A percentile compares a stretch with the other conserved stretches of the same genome.
Conservation (phyloP, 352 stramenopile species). For the Elongisporangium prolatum region DNA sequence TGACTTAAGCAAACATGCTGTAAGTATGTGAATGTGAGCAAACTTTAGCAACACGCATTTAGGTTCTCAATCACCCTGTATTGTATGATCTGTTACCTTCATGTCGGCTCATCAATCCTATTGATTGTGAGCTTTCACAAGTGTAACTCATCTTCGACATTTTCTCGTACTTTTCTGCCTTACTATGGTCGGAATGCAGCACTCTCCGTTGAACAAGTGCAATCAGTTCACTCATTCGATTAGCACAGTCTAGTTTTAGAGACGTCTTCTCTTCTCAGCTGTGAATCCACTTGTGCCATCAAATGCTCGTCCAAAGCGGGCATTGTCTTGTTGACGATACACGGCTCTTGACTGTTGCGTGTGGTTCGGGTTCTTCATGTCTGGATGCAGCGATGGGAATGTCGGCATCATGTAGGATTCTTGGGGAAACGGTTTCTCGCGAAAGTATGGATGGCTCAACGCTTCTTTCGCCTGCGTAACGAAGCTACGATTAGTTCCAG, state of each 20-base stretch:
- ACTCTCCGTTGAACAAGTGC: too few species aligned
- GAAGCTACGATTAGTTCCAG: background rate
- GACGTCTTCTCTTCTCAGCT: background rate
- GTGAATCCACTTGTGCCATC: background rate
- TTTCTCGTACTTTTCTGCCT: too few species aligned
- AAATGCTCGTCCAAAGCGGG: constrained; percentile 2
- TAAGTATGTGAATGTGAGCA: background rate
- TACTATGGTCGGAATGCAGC: too few species aligned
- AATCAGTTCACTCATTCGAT: too few species aligned
- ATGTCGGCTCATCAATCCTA: too few species aligned
- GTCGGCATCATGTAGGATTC: constrained; percentile 59
- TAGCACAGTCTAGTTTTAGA: too few species aligned
- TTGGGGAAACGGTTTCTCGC: constrained; percentile 56
- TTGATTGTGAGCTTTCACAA: too few species aligned
- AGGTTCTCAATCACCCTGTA: too few species aligned
- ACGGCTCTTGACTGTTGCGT: background rate
- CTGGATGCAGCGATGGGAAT: constrained; percentile 48
- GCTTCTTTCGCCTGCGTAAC: constrained; percentile 31
- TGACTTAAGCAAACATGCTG: background rate
- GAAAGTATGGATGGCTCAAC: constrained; percentile 55
- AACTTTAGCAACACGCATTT: too few species aligned
- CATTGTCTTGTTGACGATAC: constrained; percentile 1
- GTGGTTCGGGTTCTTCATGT: constrained; percentile 20
- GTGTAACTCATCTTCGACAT: too few species aligned
- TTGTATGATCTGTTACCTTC: too few species aligned